phyloP scores from a whole-genome alignment of 768 basidiomycete genomes.

The Mycena galopus region DNA sequence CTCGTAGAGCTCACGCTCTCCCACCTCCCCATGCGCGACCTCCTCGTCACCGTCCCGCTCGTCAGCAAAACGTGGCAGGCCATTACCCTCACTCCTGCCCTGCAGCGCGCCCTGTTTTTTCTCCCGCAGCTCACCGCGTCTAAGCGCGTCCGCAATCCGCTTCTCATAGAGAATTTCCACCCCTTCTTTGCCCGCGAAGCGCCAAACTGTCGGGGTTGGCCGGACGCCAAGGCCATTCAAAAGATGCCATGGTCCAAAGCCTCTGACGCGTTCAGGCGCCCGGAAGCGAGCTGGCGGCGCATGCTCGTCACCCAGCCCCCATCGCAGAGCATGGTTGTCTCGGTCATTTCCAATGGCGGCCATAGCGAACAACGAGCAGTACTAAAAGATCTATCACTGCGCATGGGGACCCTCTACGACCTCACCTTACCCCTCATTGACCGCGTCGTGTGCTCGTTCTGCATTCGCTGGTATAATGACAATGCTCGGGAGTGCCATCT shows the following conservation, averaged over 20 bases:
- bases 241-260: background rate
- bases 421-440: background rate
- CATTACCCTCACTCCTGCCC: background rate
- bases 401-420: constrained; percentile 1
- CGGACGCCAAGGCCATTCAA: background rate
- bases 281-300: no score
- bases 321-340: background rate
- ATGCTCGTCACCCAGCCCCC: constrained; percentile 12
- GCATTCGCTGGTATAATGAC: background rate
- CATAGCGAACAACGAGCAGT: background rate
- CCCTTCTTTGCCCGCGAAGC: background rate
- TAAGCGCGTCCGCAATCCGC: background rate
- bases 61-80: constrained; percentile 11
- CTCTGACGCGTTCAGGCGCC: background rate
- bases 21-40: background rate
- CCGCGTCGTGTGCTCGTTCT: background rate
- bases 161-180: background rate
- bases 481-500: background rate
- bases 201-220: background rate
- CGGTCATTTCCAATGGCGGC: background rate
- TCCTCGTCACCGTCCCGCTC: background rate
- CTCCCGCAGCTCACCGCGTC: constrained; percentile 2
- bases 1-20: constrained; percentile 4
- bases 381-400: background rate
- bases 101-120: constrained; percentile 12